Percentiles rank a stretch among this genome's conserved stretches.
phyloP scores from a whole-genome alignment of 2,329 filamentous ascomycete genomes.

The Verticillium klebahnii region DNA sequence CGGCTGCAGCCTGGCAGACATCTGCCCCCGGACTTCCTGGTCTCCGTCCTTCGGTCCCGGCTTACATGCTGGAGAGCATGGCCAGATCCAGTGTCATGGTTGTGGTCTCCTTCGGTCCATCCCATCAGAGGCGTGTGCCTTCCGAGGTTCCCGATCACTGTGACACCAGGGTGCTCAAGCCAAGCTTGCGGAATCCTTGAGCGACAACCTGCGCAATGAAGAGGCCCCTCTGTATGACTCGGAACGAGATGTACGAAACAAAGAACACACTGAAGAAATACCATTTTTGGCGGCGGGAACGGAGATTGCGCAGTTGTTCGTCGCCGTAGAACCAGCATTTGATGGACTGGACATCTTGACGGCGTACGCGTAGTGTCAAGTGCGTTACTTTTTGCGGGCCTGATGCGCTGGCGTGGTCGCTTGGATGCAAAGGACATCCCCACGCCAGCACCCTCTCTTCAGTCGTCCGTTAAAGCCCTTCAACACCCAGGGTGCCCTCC shows the following conservation, averaged over 20 bases:
- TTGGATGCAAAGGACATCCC: neutral
- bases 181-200: neutral
- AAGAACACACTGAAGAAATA: neutral
- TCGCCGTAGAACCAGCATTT: neutral
- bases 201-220: neutral
- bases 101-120: no score
- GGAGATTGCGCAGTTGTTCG: neutral
- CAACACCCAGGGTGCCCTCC: neutral
- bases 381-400: neutral
- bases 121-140: no score
- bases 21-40: neutral
- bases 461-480: neutral
- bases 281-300: neutral
- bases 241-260: neutral
- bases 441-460: neutral
- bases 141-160: neutral
- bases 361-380: neutral
- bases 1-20: neutral
- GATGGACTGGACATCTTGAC: neutral
- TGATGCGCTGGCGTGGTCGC: neutral
- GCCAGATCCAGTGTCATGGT: neutral
- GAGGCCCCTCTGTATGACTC: neutral
- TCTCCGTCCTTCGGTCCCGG: neutral
- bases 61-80: no score
- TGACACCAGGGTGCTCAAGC: neutral